A percentile compares a stretch with the other conserved stretches of the same genome.
phyloP scores from a whole-genome alignment of 1,284 basidiomycete species.

The Boletus sp. region DNA sequence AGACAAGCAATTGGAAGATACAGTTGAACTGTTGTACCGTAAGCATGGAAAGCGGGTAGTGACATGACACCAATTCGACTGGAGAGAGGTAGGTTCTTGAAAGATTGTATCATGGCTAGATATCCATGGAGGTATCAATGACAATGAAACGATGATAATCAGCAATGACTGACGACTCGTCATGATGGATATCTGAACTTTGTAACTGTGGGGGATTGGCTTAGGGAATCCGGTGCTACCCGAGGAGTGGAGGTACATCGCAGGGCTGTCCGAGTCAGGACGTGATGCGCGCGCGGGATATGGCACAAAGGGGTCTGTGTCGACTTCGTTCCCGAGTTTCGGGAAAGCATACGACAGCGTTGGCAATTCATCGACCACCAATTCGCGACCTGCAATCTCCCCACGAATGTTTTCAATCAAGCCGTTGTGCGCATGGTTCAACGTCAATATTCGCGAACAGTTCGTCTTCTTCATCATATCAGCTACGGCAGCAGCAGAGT shows the following conservation, averaged over 20 bases:
- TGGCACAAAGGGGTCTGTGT: constrained; percentile 19
- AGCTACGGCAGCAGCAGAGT: constrained; percentile 28
- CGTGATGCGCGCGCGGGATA: constrained; percentile 20
- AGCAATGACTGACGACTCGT: background rate
- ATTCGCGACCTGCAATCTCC: background rate
- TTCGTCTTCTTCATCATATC: constrained; percentile 27
- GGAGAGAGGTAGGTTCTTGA: background rate
- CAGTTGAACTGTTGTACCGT: constrained; percentile 6
- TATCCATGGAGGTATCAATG: background rate
- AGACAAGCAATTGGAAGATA: constrained; percentile 6
- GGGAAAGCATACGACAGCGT: constrained; percentile 28
- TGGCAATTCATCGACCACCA: constrained; percentile 28
- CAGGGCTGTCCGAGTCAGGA: constrained; percentile 11
- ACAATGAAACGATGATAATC: background rate
- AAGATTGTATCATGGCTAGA: background rate
- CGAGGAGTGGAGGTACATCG: constrained; percentile 33
- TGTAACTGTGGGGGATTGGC: constrained; percentile 25
- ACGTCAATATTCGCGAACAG: constrained; percentile 30
- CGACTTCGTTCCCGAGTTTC: constrained; percentile 27
- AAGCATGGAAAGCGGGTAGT: constrained; percentile 19
- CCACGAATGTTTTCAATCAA: constrained; percentile 22
- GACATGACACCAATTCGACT: constrained; percentile 18
- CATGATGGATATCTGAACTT: constrained; percentile 5
- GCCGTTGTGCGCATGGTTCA: constrained; percentile 16
- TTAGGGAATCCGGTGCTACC: constrained; percentile 37